A percentile compares a stretch with the other conserved stretches of the same genome.
Evolutionary conservation across 148 eudicot species (phyloP).

Genomic region (Rhododendron simsii): DNA sequence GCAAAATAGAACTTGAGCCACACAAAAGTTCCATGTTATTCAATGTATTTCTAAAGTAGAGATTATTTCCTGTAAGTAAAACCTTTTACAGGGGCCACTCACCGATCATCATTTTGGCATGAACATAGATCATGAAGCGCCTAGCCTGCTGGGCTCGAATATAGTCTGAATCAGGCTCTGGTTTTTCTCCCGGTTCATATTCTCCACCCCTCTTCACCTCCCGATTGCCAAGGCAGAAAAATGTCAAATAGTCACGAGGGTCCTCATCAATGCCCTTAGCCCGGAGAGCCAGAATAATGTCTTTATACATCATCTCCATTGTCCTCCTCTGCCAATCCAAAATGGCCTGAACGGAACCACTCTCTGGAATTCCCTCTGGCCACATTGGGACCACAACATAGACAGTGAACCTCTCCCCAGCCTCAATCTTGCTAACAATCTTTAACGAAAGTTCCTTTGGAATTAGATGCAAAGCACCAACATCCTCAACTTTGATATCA

Average conservation of each 20-base stretch:
- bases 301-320: conserved; percentile 14
- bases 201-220: conserved; percentile 58
- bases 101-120: conserved; percentile 90
- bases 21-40: neutral
- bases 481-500: conserved; percentile 45
- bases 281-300: conserved; percentile 40
- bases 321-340: conserved; percentile 17
- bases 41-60: neutral
- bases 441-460: conserved; percentile 77
- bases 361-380: conserved; percentile 14
- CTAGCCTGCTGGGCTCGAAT: conserved; percentile 60
- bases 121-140: conserved; percentile 84
- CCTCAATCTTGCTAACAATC: conserved; percentile 69
- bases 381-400: conserved; percentile 13
- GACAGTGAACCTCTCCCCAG: conserved; percentile 39
- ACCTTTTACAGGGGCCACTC: neutral
- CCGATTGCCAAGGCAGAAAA: conserved; percentile 77
- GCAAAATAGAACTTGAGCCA: neutral
- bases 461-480: conserved; percentile 64
- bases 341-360: conserved; percentile 10
- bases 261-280: conserved; percentile 63
- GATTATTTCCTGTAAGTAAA: neutral
- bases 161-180: conserved; percentile 57
- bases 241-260: conserved; percentile 69
- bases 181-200: conserved; percentile 60